These are phyloP conservation scores for Trichoderma harzianum DNA, from an alignment of 2,329 filamentous ascomycete genomes.

Conservation along the genomic window DNA sequence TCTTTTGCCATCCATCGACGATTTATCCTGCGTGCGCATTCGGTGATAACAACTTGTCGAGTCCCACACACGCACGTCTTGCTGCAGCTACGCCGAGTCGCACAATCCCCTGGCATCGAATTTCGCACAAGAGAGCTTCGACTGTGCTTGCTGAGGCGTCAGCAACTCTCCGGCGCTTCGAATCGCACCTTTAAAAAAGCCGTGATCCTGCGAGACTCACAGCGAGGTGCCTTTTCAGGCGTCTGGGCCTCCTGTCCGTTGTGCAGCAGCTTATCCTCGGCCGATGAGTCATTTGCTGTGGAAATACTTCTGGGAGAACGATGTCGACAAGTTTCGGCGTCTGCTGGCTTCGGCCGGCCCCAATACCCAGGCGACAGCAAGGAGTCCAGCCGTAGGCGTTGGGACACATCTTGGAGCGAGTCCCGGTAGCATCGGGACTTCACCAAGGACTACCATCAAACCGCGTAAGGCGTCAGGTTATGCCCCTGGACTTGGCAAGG, in stretches of 20 bases:
- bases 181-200: constrained; percentile 80
- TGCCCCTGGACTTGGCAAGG: constrained; percentile 40
- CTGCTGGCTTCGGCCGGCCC: constrained; percentile 72
- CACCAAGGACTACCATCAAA: constrained; percentile 49
- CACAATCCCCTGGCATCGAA: not conserved
- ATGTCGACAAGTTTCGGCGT: constrained; percentile 92
- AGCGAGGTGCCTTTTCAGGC: constrained; percentile 76
- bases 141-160: not conserved
- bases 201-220: constrained; percentile 79
- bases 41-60: constrained; percentile 2
- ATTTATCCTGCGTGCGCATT: not conserved
- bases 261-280: constrained; percentile 22
- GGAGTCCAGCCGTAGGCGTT: constrained; percentile 47
- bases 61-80: not conserved
- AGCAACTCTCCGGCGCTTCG: constrained; percentile 33
- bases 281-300: constrained; percentile 95
- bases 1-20: not conserved
- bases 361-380: constrained; percentile 52
- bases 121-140: not conserved
- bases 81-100: not conserved
- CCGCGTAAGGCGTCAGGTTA: constrained; percentile 52
- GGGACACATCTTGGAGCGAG: constrained; percentile 36
- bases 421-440: constrained; percentile 43
- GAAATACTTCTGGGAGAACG: constrained; percentile 95
- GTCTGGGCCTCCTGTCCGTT: constrained; percentile 34